phyloP scores from a whole-genome alignment of 371 early-diverging fungal species.

The Chytridiales sp. region DNA sequence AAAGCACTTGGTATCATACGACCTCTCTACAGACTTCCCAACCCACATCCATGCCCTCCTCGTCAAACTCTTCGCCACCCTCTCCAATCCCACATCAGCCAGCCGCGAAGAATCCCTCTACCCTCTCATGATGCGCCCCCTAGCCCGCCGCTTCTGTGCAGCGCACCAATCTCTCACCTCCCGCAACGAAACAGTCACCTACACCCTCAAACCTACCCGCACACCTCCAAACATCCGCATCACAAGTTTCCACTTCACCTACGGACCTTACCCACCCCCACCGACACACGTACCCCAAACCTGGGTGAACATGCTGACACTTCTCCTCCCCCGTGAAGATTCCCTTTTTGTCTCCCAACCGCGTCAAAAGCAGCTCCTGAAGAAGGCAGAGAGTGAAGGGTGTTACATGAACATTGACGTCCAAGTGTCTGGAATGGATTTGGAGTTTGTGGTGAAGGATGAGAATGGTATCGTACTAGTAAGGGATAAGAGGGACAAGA shows the following conservation, averaged over 20 bases:
- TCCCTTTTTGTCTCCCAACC: constrained; percentile 26
- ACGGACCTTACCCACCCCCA: constrained; percentile 46
- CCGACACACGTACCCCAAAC: constrained; percentile 36
- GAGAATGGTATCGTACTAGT: constrained; percentile 29
- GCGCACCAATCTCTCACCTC: neutral
- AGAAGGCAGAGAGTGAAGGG: constrained; percentile 38
- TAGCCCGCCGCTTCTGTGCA: no score
- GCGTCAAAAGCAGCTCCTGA: constrained; percentile 33
- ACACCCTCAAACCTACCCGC: constrained; percentile 5
- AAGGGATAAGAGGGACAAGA: constrained; percentile 25
- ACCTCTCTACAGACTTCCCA: no score
- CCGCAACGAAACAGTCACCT: neutral
- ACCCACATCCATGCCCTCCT: no score
- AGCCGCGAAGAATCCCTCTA: no score
- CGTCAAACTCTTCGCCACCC: no score
- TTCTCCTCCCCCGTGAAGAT: constrained; percentile 34
- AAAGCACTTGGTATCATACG: no score
- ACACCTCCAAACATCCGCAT: constrained; percentile 4
- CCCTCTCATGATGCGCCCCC: no score
- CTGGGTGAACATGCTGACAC: constrained; percentile 38
- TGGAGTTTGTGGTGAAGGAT: constrained; percentile 27
- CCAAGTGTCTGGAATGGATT: constrained; percentile 25
- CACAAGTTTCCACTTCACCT: constrained; percentile 36
- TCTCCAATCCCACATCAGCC: no score
- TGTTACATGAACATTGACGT: constrained; percentile 31